These are phyloP conservation scores for Scheffersomyces parashehatae DNA, from an alignment of 1,139 yeast species.

Conservation along the genomic window DNA sequence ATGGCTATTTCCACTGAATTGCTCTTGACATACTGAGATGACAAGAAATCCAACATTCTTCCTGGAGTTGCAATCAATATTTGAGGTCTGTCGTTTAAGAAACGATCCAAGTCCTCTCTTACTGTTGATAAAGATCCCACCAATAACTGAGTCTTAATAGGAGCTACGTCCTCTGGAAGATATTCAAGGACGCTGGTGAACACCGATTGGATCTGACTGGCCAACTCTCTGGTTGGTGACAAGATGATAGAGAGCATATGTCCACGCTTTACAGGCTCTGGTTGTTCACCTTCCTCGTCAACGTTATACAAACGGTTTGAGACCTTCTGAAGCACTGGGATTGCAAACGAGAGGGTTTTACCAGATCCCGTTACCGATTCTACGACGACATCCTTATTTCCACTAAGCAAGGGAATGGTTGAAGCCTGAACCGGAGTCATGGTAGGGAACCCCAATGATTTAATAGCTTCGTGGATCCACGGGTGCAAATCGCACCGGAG, in stretches of 20 bases:
- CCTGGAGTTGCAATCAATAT: slow-evolving; percentile 94
- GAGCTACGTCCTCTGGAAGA: slow-evolving; percentile 49
- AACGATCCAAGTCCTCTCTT: slow-evolving; percentile 70
- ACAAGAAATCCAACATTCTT: slow-evolving; percentile 72
- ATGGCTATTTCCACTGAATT: slow-evolving; percentile 70
- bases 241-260: slow-evolving; percentile 72
- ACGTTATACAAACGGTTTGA: slow-evolving; percentile 29
- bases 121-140: slow-evolving; percentile 78
- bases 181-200: slow-evolving; percentile 59
- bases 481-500: slow-evolving; percentile 39
- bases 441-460: slow-evolving; percentile 68
- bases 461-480: slow-evolving; percentile 62
- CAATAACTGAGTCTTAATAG: slow-evolving; percentile 65
- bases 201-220: slow-evolving; percentile 76
- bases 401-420: slow-evolving; percentile 80
- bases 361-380: slow-evolving; percentile 98
- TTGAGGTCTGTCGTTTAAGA: slow-evolving; percentile 58
- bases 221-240: slow-evolving; percentile 92
- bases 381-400: slow-evolving; percentile 94
- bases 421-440: slow-evolving; percentile 99
- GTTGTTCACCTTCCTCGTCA: slow-evolving; percentile 19
- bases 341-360: slow-evolving; percentile 81
- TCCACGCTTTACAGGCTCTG: slow-evolving; percentile 50
- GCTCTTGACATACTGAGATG: slow-evolving; percentile 50
- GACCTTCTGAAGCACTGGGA: slow-evolving; percentile 77